phyloP scores from a whole-genome alignment of 495 filamentous ascomycete genomes.

The Chaetomium fimeti region DNA sequence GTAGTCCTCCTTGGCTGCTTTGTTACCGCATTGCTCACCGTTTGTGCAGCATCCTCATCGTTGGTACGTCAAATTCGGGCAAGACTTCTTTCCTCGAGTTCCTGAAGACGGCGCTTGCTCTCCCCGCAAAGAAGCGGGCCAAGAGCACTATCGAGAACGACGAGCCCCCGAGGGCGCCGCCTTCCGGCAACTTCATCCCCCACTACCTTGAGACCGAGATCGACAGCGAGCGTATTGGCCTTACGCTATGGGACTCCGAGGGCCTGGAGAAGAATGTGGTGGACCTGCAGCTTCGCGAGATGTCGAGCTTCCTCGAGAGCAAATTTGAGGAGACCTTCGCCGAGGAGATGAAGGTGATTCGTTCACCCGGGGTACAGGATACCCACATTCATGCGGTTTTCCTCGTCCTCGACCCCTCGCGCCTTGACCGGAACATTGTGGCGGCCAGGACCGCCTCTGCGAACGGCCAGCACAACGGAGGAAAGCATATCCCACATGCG shows the following conservation, averaged over 20 bases:
- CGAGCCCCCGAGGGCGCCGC: slow-evolving; percentile 49
- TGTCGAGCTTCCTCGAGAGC: slow-evolving; percentile 88
- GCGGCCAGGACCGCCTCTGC: slow-evolving; percentile 56
- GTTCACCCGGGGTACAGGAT: slow-evolving; percentile 88
- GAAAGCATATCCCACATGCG: slow-evolving; percentile 47
- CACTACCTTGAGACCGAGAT: slow-evolving; percentile 94
- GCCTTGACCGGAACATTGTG: slow-evolving; percentile 78
- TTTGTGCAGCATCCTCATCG: slow-evolving; percentile 73
- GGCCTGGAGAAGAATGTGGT: slow-evolving; percentile 91
- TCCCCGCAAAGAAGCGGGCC: slow-evolving; percentile 72
- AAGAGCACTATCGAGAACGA: slow-evolving; percentile 52
- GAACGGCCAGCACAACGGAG: slow-evolving; percentile 54
- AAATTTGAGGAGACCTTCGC: slow-evolving; percentile 98
- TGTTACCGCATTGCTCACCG: slow-evolving; percentile 10
- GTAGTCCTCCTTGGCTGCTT: slow-evolving; percentile 32
- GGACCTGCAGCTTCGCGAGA: slow-evolving; percentile 88
- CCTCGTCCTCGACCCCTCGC: slow-evolving; percentile 82
- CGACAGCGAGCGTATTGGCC: slow-evolving; percentile 84
- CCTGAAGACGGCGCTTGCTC: slow-evolving; percentile 75
- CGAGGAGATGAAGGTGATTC: slow-evolving; percentile 96
- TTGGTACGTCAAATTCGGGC: slow-evolving; percentile 84
- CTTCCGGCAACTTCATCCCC: slow-evolving; percentile 67
- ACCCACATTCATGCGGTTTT: slow-evolving; percentile 98
- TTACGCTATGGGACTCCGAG: slow-evolving; percentile 94
- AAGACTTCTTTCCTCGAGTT: slow-evolving; percentile 98